Base-by-base conservation (phyloP, 2,329 filamentous ascomycete species). In the Stemphylium lycopersici region DNA sequence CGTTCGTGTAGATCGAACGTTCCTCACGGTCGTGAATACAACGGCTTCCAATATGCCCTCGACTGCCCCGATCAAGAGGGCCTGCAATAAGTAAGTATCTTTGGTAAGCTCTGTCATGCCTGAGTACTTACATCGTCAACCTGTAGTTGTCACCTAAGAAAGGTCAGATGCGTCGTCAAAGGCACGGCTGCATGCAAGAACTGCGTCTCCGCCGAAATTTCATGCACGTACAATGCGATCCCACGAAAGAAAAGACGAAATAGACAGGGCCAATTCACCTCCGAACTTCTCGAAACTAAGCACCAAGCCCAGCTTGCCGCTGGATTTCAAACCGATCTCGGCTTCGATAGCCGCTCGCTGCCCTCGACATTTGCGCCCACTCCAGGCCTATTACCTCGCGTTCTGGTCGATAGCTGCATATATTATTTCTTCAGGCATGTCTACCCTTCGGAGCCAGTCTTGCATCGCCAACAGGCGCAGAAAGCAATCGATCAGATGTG, bases 181-280 rank as follows among this genome's bases (percentile, higher is more conserved):
- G 77, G 78, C 54, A 76, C 76, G 29, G 75, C 75, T 49, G 82
- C 84, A 4, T 87, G 85, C 76, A 83, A 84, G 71, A 86, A 86
- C 66, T 87, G 85, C 69, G 73, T 79, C 48, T 81, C 81, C 52
- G 83, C 84, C 24, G 80, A 82, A 20, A 78, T 87, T 56, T 80
- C 76, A n/a, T 87, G 85, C 76, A 87, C 84, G 59, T 84, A 85
- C 69, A 85, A 87, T 64, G 84, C 86, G 64, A 81, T 87, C 39
- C 84, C 85, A 11, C 83, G 85, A 70, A 87, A 86, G 72, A 83
- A 86, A 62, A 85, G 85, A 2, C 85, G 85, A 11, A 88, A 87
- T 65, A 82, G 83, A 24, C n/a, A n/a, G n/a, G 84, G 83, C 31
- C 83, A 85, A 61, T 84, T 87, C 36, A 3, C 6, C 53, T 85